Evolutionary conservation across 495 filamentous ascomycete species (phyloP).

Genomic region (Hyaloscypha finlandica): DNA sequence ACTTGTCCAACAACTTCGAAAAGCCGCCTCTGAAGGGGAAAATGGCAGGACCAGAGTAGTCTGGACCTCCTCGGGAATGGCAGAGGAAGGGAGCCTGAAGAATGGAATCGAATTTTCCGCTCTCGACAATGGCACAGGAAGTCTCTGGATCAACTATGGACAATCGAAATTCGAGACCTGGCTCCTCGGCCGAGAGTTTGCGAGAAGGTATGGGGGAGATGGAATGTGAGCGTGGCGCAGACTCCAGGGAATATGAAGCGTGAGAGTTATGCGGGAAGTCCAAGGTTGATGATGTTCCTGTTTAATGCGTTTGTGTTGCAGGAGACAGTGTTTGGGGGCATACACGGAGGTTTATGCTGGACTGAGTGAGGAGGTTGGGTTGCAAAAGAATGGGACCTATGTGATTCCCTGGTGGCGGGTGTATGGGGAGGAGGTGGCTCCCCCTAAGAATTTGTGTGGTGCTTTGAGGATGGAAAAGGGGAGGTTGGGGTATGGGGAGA

Average conservation of each 20-base stretch:
- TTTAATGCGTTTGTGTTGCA: slow-evolving; percentile 27
- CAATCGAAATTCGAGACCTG: slow-evolving; percentile 39
- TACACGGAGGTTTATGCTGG: slow-evolving; percentile 47
- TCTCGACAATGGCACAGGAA: background rate
- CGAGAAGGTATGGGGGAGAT: slow-evolving; percentile 9
- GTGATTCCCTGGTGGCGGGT: slow-evolving; percentile 17
- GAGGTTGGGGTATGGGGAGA: slow-evolving; percentile 29
- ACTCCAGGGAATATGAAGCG: slow-evolving; percentile 47
- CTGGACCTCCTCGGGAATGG: too few relatives aligned
- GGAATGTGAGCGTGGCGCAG: slow-evolving; percentile 35
- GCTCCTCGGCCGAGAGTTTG: slow-evolving; percentile 36
- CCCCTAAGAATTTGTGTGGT: slow-evolving; percentile 34
- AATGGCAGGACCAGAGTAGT: too few relatives aligned
- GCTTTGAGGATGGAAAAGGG: slow-evolving; percentile 34
- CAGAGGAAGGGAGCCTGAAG: slow-evolving; percentile 11
- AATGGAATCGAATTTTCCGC: slow-evolving; percentile 34
- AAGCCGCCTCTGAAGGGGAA: slow-evolving; percentile 4
- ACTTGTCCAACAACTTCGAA: slow-evolving; percentile 46
- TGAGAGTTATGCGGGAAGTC: slow-evolving; percentile 39
- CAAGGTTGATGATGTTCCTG: slow-evolving; percentile 24
- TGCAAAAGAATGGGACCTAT: slow-evolving; percentile 19
- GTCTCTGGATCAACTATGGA: slow-evolving; percentile 27
- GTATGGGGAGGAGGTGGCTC: background rate
- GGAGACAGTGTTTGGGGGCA: slow-evolving; percentile 37
- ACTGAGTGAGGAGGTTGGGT: slow-evolving; percentile 36